phyloP scores from a whole-genome alignment of 2,329 filamentous ascomycete genomes.

The Phaeoacremonium minimum region DNA sequence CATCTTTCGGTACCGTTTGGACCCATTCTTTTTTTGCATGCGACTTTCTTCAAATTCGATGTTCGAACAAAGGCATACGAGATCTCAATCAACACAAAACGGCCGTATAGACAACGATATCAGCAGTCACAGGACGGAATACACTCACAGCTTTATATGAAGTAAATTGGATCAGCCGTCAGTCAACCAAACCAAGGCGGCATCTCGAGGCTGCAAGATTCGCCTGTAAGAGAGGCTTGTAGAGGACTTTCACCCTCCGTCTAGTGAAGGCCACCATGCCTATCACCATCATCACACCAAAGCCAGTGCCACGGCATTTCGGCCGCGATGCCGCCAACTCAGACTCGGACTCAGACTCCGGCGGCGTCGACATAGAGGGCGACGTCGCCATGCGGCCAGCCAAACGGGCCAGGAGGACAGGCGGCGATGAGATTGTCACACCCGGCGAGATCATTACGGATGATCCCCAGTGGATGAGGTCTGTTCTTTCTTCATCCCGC shows the following conservation, averaged over 20 bases:
- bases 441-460: conserved; percentile 85
- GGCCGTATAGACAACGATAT: too few relatives aligned
- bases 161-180: too few relatives aligned
- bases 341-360: conserved; percentile 37
- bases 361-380: conserved; percentile 30
- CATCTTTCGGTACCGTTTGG: too few relatives aligned
- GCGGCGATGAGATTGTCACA: conserved; percentile 63
- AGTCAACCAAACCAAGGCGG: too few relatives aligned
- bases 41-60: too few relatives aligned
- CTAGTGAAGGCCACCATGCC: conserved; percentile 15
- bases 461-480: conserved; percentile 96
- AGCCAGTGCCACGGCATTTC: conserved; percentile 11
- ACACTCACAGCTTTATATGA: too few relatives aligned
- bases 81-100: too few relatives aligned
- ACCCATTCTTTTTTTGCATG: too few relatives aligned
- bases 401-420: conserved; percentile 29
- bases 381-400: conserved; percentile 39
- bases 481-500: conserved; percentile 15
- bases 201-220: too few relatives aligned
- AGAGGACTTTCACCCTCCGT: not conserved
- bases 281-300: conserved; percentile 23
- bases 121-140: too few relatives aligned
- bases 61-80: too few relatives aligned
- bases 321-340: conserved; percentile 17
- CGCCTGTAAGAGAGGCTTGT: too few relatives aligned